These are phyloP conservation scores for Musa beccarii DNA, from an alignment of 176 grass and related monocot genomes.

Conservation along the genomic window DNA sequence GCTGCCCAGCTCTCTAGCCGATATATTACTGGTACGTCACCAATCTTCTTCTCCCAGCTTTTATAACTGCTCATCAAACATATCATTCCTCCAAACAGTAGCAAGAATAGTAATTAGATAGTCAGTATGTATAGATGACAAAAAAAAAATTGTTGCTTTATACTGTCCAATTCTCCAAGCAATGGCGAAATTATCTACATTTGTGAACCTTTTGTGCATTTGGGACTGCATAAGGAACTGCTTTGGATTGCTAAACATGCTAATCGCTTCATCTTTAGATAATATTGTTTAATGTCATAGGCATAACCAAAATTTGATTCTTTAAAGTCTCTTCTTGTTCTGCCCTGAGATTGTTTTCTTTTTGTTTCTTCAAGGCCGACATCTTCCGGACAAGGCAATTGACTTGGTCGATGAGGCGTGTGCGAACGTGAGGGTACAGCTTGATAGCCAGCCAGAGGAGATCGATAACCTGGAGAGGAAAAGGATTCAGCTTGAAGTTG, in stretches of 20 bases:
- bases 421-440: conserved; percentile 72
- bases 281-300: background rate
- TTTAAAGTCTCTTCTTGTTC: background rate
- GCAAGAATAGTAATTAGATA: background rate
- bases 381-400: conserved; percentile 75
- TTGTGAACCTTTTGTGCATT: background rate
- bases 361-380: conserved; percentile 28
- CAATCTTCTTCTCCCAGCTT: background rate
- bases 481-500: conserved; percentile 69
- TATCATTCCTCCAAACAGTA: background rate
- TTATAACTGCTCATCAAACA: background rate
- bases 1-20: conserved; percentile 65
- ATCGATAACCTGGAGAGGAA: conserved; percentile 78
- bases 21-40: conserved; percentile 59
- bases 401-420: conserved; percentile 80
- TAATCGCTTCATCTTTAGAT: background rate
- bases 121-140: too few species aligned
- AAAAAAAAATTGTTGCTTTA: too few species aligned
- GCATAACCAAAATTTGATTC: background rate
- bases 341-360: background rate
- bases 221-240: background rate
- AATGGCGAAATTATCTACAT: background rate
- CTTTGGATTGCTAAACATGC: background rate
- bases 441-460: conserved; percentile 73
- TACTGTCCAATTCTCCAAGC: background rate